phyloP scores from a whole-genome alignment of 2,329 filamentous ascomycete species.

The Talaromyces albobiverticillius region DNA sequence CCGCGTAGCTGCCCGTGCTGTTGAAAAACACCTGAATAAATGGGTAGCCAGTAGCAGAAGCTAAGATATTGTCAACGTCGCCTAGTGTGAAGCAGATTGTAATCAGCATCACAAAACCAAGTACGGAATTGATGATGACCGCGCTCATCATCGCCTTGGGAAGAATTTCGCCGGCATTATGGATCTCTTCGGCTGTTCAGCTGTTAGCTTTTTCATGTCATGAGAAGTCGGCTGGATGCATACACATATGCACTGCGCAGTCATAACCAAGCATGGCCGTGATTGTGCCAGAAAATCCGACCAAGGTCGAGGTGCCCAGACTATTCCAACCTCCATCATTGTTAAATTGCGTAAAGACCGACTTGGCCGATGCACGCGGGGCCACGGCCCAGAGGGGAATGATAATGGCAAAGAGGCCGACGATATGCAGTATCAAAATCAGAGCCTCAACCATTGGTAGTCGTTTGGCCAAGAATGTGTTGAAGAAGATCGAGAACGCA shows the following conservation, averaged over 20 bases:
- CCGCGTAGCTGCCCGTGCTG: conserved; percentile 48
- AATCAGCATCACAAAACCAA: conserved; percentile 56
- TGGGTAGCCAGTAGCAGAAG: conserved; percentile 51
- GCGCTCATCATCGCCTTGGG: conserved; percentile 51
- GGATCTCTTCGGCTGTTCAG: conserved; percentile 37
- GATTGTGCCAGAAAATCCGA: conserved; percentile 42
- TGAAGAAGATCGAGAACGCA: conserved; percentile 41
- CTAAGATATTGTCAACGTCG: conserved; percentile 45
- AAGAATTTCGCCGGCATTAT: conserved; percentile 49
- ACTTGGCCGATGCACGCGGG: conserved; percentile 33
- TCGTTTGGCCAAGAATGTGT: conserved; percentile 40
- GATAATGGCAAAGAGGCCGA: conserved; percentile 42
- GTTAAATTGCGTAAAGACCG: conserved; percentile 41
- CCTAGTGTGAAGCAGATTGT: conserved; percentile 56
- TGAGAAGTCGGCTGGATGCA: conserved; percentile 16
- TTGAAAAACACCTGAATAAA: conserved; percentile 60
- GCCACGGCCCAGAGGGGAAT: conserved; percentile 44
- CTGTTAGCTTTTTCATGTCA: conserved; percentile 8
- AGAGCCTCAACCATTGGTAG: conserved; percentile 36
- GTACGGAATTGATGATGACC: conserved; percentile 49
- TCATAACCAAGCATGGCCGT: conserved; percentile 39
- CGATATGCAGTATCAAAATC: conserved; percentile 42
- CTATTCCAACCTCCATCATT: conserved; percentile 40
- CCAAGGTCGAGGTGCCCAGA: conserved; percentile 35
- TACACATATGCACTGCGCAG: conserved; percentile 44